Conservation (phyloP, 768 basidiomycete species). For the Flagelloscypha sp. region DNA sequence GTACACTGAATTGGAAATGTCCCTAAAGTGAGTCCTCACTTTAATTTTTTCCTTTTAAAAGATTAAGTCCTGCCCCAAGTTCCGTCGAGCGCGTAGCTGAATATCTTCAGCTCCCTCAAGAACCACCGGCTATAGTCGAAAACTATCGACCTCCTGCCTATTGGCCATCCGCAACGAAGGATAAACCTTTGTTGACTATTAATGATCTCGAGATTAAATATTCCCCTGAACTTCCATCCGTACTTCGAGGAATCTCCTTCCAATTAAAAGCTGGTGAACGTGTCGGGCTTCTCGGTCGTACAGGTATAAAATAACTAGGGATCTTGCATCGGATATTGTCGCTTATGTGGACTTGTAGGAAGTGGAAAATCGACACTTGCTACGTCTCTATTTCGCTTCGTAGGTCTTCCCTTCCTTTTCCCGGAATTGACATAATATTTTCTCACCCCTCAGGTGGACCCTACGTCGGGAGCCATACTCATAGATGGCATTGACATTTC, state of each 20-base stretch:
- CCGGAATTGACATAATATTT: no score
- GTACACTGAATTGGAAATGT: constrained; percentile 37
- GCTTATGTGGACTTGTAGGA: no score
- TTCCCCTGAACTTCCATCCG: constrained; percentile 42
- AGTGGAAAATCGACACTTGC: constrained; percentile 23
- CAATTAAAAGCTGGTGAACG: constrained; percentile 40
- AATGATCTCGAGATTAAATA: constrained; percentile 44
- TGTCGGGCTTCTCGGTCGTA: constrained; percentile 41
- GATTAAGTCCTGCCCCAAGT: constrained; percentile 13
- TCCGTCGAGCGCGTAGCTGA: constrained; percentile 50
- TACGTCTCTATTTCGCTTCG: constrained; percentile 31
- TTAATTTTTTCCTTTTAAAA: neutral
- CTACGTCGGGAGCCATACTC: constrained; percentile 25
- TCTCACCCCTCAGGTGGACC: constrained; percentile 20
- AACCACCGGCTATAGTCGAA: constrained; percentile 39
- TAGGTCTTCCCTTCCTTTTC: constrained; percentile 6
- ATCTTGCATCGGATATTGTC: neutral
- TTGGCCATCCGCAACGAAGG: constrained; percentile 36
- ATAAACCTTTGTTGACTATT: constrained; percentile 30
- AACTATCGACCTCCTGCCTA: constrained; percentile 42
- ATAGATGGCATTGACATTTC: constrained; percentile 40
- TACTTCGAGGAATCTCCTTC: constrained; percentile 41
- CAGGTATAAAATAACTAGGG: constrained; percentile 3
- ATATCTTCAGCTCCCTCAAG: constrained; percentile 45
- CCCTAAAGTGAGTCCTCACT: constrained; percentile 28